Base-by-base conservation (phyloP, 1,284 basidiomycete genomes). In the Cutaneotrichosporon cutaneum region DNA sequence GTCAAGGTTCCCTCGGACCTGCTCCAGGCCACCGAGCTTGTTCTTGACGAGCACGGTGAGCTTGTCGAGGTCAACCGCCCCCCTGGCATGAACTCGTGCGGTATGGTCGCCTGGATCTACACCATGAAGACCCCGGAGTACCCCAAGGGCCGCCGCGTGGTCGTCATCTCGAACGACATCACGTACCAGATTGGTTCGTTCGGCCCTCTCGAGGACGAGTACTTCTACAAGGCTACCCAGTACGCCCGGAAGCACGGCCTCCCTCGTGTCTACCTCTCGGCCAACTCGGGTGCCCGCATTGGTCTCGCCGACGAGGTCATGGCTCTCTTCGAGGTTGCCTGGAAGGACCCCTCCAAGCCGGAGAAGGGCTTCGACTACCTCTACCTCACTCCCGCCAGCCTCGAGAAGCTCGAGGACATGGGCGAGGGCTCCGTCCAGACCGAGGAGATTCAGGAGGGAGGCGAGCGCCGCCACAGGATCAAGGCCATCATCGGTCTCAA, bases 101-200 rank as follows among this genome's bases (percentile, higher is more conserved):
- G 96, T 75, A 99, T 99, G 95, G 91, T 99, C 59, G 95, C 88
- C 10, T 99, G 96, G 96, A 87, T 96, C 35, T 94, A 93, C 83
- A 94, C 88, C 6, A 84, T 98, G 70, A 84, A 85, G 72, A 99
- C 96, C 0, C 96, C 96, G 13, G 96, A 99, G 81, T 97, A 86
- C 81, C 92, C 92, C 56, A 81, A 86, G 50, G 96, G 96, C 39
- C 91, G 96, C 70, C 87, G 86, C 67, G 86, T 89, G 1, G 89
- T 99, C 11, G 88, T 94, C 60, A 87, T 99, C 66, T 93, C 96
- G 61, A 99, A 99, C 82, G 96, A 99, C 75, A 99, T 99, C 80
- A 99, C 96, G 22, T 95, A 87, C 84, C 95, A 93, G 82, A 98
- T 97, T 66, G 96, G 96, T 68, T 98, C 95, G 13, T 99, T 99